Percentiles rank a stretch among this genome's conserved stretches.
These are phyloP conservation scores for Botryotinia narcissicola DNA, from an alignment of 2,329 filamentous ascomycete genomes.

Conservation along the genomic window DNA sequence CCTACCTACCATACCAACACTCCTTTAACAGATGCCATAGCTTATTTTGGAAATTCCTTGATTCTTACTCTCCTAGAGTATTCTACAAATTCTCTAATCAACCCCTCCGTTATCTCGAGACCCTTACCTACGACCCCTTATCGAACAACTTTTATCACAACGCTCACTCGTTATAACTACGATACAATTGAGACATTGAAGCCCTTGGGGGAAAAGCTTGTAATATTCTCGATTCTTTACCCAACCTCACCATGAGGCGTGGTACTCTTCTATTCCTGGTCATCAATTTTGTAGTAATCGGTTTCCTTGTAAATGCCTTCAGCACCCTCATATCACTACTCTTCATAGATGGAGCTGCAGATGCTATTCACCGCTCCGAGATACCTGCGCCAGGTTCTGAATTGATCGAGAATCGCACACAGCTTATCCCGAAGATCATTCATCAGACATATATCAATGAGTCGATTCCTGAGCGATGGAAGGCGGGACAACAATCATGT, in stretches of 20 bases:
- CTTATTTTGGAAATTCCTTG: background rate
- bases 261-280: constrained; percentile 43
- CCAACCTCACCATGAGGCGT: constrained; percentile 35
- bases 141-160: background rate
- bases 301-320: constrained; percentile 63
- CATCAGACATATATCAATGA: constrained; percentile 74
- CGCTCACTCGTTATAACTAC: background rate
- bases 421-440: constrained; percentile 72
- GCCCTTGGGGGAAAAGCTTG: background rate
- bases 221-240: background rate
- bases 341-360: constrained; percentile 62
- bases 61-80: background rate
- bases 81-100: background rate
- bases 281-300: constrained; percentile 61
- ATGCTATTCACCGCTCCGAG: constrained; percentile 65
- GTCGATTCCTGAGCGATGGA: constrained; percentile 65
- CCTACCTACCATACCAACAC: background rate
- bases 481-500: constrained; percentile 64
- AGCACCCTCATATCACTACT: constrained; percentile 70
- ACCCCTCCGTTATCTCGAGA: constrained; percentile 5
- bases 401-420: constrained; percentile 52
- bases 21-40: background rate
- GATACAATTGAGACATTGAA: background rate
- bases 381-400: constrained; percentile 63
- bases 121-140: background rate